These are phyloP conservation scores for Calamus simplicifolius DNA, from an alignment of 176 grass and related monocot species.

Conservation along the genomic window DNA sequence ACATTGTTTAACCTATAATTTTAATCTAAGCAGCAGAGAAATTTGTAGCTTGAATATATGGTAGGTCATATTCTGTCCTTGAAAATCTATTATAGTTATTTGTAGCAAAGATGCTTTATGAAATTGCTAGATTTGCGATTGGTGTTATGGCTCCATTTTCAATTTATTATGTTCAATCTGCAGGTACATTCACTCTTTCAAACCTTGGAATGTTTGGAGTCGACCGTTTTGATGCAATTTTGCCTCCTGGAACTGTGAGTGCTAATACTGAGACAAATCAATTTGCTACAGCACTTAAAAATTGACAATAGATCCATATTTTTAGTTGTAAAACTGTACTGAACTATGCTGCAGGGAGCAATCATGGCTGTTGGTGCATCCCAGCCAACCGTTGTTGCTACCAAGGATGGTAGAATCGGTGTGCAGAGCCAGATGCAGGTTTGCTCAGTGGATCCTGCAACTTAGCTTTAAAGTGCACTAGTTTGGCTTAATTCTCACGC, in stretches of 20 bases:
- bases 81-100: no score
- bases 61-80: no score
- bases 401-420: conserved; percentile 92
- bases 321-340: not conserved
- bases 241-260: conserved; percentile 96
- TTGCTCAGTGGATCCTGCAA: no score
- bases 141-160: conserved; percentile 14
- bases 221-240: conserved; percentile 96
- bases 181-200: conserved; percentile 95
- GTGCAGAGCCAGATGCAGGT: conserved; percentile 97
- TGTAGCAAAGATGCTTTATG: no score
- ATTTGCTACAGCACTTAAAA: no score
- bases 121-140: no score
- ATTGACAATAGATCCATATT: not conserved
- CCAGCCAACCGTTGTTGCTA: conserved; percentile 59
- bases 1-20: no score
- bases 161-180: conserved; percentile 28
- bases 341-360: conserved; percentile 48
- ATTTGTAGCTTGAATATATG: no score
- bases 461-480: not conserved
- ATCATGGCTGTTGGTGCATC: conserved; percentile 96
- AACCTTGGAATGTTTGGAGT: conserved; percentile 99
- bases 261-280: conserved; percentile 3
- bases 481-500: not conserved
- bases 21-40: no score